Evolutionary conservation across 352 stramenopile species (phyloP), one percentile per base, ranked within the genome.

Genomic region (Globisporangium iwayamae): DNA sequence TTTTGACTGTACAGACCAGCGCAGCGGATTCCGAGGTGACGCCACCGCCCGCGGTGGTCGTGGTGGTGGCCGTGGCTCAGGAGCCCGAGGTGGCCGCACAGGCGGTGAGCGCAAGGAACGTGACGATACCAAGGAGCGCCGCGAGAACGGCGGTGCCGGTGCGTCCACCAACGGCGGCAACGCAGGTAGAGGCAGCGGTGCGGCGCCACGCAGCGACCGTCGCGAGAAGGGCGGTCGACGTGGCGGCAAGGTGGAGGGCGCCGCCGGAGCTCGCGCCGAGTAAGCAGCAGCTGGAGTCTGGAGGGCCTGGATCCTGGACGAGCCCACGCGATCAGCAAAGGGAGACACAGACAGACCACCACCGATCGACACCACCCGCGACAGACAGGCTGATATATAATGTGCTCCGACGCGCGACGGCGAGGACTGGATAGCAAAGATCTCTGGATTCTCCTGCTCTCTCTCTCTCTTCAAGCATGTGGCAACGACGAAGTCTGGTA

Each of bases 191-290:
- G 57, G 63, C 28, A 64, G 28, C 57, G 45, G 48, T 30, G 56
- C 39, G 16, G 41, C 65, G 4, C 65, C 68, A 18, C 73, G 71
- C 62, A 73, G 62, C 61, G 62, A 84, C 63, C 78, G 76, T 55
- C 84, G 84, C 48, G 79, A 89, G 45, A 91, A 90, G 71, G 74
- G 76, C 51, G 78, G 71, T 22, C 82, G 83, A 67, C 83, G 85
- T 72, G 78, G 83, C 53, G 81, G 81, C 20, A 89, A 86, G 66
- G 75, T 85, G 50, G 85, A 90, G 38, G 75, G 68, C 45, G 68
- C 68, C 62, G 50, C 68, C 68, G 36, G 36, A 14, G 72, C 66
- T 65, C 79, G 74, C 62, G 56, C 78, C 56, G 80, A 90, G 56
- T 88, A 89, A 74, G 6, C 61, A 39, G n/a, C 20, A 41, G 38